These are phyloP conservation scores for Eutrema japonicum DNA, from an alignment of 345 rosid species.

Conservation along the genomic window DNA sequence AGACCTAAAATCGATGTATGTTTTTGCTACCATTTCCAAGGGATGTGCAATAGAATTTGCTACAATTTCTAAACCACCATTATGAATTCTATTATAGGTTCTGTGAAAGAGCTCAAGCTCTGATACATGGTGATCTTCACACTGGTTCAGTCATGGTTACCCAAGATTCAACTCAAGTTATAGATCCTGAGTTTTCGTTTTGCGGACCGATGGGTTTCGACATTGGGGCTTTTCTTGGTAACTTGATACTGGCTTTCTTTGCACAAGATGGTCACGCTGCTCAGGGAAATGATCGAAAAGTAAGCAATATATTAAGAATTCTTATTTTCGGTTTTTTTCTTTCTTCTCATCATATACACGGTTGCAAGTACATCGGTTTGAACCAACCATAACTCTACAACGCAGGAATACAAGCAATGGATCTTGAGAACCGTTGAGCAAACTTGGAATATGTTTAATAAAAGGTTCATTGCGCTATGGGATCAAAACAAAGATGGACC, in stretches of 20 bases:
- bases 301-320: constrained; percentile 35
- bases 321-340: constrained; percentile 1
- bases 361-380: not conserved
- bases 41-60: not conserved
- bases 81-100: constrained; percentile 55
- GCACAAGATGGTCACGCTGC: constrained; percentile 90
- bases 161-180: constrained; percentile 78
- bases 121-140: constrained; percentile 96
- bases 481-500: constrained; percentile 71
- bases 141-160: constrained; percentile 96
- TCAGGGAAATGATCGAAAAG: constrained; percentile 68
- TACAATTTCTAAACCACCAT: not conserved
- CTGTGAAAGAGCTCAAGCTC: constrained; percentile 94
- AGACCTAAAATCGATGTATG: constrained; percentile 84
- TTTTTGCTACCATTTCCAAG: constrained; percentile 12
- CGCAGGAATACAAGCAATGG: constrained; percentile 78
- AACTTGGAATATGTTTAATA: constrained; percentile 74
- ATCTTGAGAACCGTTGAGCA: constrained; percentile 69
- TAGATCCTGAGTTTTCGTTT: constrained; percentile 92
- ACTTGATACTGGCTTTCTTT: constrained; percentile 83
- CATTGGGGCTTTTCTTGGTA: constrained; percentile 89
- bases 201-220: constrained; percentile 97
- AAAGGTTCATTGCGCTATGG: constrained; percentile 75
- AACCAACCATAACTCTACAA: constrained; percentile 9
- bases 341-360: not conserved